Conservation (phyloP, 2,329 filamentous ascomycete species). For the Leptoxyphium fumago region DNA sequence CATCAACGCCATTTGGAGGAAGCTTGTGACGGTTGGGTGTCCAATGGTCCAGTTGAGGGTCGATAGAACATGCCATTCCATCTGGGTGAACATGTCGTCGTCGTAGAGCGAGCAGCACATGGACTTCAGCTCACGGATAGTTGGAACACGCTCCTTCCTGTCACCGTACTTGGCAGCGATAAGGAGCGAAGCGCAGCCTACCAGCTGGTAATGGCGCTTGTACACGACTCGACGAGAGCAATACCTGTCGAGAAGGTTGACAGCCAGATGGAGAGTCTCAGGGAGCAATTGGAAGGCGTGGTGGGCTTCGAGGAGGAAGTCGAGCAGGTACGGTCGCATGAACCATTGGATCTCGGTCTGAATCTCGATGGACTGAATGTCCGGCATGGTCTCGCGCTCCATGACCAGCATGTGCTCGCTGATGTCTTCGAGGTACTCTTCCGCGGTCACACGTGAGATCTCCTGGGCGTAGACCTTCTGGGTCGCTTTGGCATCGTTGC, state of each 20-base stretch:
- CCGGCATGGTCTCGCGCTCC: slow-evolving; percentile 88
- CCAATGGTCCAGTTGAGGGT: slow-evolving; percentile 93
- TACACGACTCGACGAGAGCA: slow-evolving; percentile 96
- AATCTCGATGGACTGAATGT: slow-evolving; percentile 96
- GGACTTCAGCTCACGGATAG: slow-evolving; percentile 90
- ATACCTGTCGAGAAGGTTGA: slow-evolving; percentile 94
- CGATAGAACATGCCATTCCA: slow-evolving; percentile 99
- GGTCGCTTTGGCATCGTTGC: slow-evolving; percentile 63
- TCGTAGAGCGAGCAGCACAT: slow-evolving; percentile 99
- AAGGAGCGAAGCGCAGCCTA: slow-evolving; percentile 86
- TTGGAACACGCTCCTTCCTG: slow-evolving; percentile 96
- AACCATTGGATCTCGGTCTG: slow-evolving; percentile 99
- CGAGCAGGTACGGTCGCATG: slow-evolving; percentile 94
- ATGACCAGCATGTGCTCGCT: slow-evolving; percentile 89
- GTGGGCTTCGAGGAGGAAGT: slow-evolving; percentile 96
- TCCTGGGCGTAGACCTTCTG: slow-evolving; percentile 84
- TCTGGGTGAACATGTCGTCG: slow-evolving; percentile 98
- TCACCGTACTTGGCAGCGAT: slow-evolving; percentile 98
- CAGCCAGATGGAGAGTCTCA: slow-evolving; percentile 86
- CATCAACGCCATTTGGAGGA: slow-evolving; percentile 72
- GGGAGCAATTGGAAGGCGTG: slow-evolving; percentile 86
- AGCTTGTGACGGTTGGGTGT: slow-evolving; percentile 89
- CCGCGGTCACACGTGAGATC: slow-evolving; percentile 67
- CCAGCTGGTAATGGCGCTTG: slow-evolving; percentile 96
- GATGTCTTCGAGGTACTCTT: slow-evolving; percentile 90